Conservation (phyloP, 768 basidiomycete genomes). For the Cubamyces sp. region DNA sequence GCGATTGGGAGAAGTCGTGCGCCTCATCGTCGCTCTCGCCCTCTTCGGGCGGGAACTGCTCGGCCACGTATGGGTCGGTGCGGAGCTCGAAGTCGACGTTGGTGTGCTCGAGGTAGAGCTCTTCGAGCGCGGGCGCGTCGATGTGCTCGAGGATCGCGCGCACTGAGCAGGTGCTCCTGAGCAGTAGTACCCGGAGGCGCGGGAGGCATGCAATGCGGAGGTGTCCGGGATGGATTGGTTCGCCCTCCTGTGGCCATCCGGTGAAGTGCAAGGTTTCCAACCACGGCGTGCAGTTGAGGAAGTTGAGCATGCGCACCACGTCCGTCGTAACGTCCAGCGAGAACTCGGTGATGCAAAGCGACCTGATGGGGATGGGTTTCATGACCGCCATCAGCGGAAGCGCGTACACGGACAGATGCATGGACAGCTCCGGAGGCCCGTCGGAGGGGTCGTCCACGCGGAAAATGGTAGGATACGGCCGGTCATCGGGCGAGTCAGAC, state of each 20-base stretch:
- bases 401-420: conserved; percentile 54
- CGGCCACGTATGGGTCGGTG: conserved; percentile 29
- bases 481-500: conserved; percentile 21
- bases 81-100: conserved; percentile 59
- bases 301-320: conserved; percentile 56
- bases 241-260: conserved; percentile 55
- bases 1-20: conserved; percentile 74
- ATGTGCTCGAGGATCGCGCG: conserved; percentile 68
- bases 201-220: conserved; percentile 57
- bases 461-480: conserved; percentile 16
- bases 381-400: conserved; percentile 52
- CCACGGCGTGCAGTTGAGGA: conserved; percentile 63
- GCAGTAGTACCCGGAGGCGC: conserved; percentile 56
- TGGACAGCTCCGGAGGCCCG: conserved; percentile 28
- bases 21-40: conserved; percentile 81
- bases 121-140: conserved; percentile 59
- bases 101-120: conserved; percentile 66
- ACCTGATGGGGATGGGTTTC: conserved; percentile 56
- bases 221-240: conserved; percentile 26
- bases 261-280: conserved; percentile 61
- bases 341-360: conserved; percentile 60
- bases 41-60: conserved; percentile 43
- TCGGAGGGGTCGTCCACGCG: conserved; percentile 17
- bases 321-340: conserved; percentile 43
- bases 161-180: conserved; percentile 63